Percentiles rank a stretch among this genome's conserved stretches.
phyloP scores from a whole-genome alignment of 2,329 filamentous ascomycete genomes.

The Tolypocladium pustulatum region DNA sequence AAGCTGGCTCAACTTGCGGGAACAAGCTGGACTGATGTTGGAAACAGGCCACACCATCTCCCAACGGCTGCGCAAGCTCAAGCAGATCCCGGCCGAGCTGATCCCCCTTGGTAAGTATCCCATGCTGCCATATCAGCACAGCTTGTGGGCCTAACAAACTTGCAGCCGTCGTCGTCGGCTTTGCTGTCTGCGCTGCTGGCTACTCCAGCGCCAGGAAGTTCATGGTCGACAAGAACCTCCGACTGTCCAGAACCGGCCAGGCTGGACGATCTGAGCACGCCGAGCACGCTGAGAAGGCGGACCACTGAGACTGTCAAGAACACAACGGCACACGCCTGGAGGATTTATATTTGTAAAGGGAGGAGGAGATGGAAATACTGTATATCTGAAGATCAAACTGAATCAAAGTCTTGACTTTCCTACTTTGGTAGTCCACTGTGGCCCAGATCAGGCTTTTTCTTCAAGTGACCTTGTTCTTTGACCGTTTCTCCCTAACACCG shows the following conservation, averaged over 20 bases:
- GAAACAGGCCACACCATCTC: conserved; percentile 83
- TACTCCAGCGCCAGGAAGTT: conserved; percentile 83
- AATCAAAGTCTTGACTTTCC: neutral
- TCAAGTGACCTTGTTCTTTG: neutral
- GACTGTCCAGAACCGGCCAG: conserved; percentile 61
- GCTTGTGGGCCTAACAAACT: neutral
- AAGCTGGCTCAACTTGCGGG: neutral
- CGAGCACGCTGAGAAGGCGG: neutral
- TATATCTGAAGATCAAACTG: conserved; percentile 5
- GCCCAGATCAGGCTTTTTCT: conserved; percentile 6
- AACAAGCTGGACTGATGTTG: conserved; percentile 1
- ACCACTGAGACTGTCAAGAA: conserved; percentile 17
- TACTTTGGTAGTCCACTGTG: neutral
- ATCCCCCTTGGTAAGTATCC: conserved; percentile 68
- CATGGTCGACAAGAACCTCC: conserved; percentile 81
- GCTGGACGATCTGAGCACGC: conserved; percentile 23
- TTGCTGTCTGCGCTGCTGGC: conserved; percentile 67
- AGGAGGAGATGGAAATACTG: conserved; percentile 5
- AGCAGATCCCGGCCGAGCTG: conserved; percentile 87
- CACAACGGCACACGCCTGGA: conserved; percentile 1
- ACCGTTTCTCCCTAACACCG: conserved; percentile 26
- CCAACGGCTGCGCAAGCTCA: conserved; percentile 82
- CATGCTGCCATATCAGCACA: neutral
- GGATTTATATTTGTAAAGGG: conserved; percentile 5
- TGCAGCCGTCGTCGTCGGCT: conserved; percentile 74